phyloP scores from a whole-genome alignment of 164 flowering plant genomes.

The Vitis cinerea region DNA sequence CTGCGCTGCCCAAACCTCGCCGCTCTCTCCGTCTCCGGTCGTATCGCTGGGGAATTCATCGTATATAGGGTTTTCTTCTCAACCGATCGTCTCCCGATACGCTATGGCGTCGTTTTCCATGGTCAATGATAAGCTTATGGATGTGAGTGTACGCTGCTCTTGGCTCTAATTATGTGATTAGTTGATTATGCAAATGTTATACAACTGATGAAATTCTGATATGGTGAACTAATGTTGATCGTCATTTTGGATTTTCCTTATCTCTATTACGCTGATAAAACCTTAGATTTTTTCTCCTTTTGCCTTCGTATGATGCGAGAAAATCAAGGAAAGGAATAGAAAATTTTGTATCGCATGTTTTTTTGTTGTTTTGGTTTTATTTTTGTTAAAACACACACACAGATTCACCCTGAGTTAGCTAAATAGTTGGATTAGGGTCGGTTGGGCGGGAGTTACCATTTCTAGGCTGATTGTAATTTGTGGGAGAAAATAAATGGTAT shows the following conservation, averaged over 20 bases:
- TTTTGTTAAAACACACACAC: no score
- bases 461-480: no score
- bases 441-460: no score
- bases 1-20: conserved; percentile 2
- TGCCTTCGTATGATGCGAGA: not conserved
- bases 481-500: no score
- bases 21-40: conserved; percentile 6
- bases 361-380: no score
- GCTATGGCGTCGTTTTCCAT: conserved; percentile 7
- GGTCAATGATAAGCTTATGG: not conserved
- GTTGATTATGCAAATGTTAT: not conserved
- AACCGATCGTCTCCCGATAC: not conserved
- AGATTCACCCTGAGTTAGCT: no score
- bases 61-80: conserved; percentile 13
- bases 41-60: conserved; percentile 9
- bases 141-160: conserved; percentile 20
- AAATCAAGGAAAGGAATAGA: no score
- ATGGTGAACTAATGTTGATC: not conserved
- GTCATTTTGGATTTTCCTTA: not conserved
- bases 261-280: not conserved
- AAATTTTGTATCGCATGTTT: no score
- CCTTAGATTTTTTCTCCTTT: not conserved
- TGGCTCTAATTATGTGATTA: not conserved
- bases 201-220: not conserved
- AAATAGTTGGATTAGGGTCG: no score